Evolutionary conservation across 768 basidiomycete genomes (phyloP).

Genomic region (Hygrophorus pudorinus): DNA sequence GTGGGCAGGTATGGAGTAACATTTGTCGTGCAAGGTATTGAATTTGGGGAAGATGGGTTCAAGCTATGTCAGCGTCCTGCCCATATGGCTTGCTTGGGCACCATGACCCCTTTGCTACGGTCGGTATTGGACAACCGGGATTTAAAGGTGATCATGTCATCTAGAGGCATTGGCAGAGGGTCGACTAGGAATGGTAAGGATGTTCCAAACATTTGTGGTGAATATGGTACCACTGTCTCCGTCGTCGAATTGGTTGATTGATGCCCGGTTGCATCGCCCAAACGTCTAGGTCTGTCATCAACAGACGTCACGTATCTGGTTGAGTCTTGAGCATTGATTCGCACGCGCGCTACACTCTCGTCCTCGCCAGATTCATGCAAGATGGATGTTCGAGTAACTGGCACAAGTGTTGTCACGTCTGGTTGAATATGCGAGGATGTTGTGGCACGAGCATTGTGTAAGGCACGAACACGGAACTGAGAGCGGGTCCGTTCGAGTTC

Average conservation of each 20-base stretch:
- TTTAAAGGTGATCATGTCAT: conserved; percentile 32
- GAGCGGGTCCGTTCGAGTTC: conserved; percentile 45
- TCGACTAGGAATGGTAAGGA: conserved; percentile 24
- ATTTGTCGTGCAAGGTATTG: neutral
- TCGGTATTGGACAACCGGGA: conserved; percentile 9
- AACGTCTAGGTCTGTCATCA: conserved; percentile 7
- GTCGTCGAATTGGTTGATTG: neutral
- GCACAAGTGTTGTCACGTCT: neutral
- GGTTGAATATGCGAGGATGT: conserved; percentile 5
- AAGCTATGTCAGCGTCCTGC: conserved; percentile 23
- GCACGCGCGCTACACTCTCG: conserved; percentile 7
- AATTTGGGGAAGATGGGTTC: too few species aligned
- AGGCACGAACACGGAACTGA: conserved; percentile 30
- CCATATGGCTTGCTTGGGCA: conserved; percentile 26
- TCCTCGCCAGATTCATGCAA: conserved; percentile 12
- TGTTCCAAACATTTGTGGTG: conserved; percentile 10
- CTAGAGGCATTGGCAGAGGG: conserved; percentile 49
- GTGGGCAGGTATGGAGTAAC: neutral
- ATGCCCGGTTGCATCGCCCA: neutral
- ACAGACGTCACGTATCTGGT: conserved; percentile 7
- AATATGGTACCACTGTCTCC: neutral
- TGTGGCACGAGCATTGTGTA: conserved; percentile 17
- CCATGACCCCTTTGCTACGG: conserved; percentile 16
- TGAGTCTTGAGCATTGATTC: neutral
- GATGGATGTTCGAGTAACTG: conserved; percentile 10